Percentiles rank a stretch among this genome's conserved stretches.
phyloP scores from a whole-genome alignment of 495 filamentous ascomycete genomes.

The Xylaria castorea region DNA sequence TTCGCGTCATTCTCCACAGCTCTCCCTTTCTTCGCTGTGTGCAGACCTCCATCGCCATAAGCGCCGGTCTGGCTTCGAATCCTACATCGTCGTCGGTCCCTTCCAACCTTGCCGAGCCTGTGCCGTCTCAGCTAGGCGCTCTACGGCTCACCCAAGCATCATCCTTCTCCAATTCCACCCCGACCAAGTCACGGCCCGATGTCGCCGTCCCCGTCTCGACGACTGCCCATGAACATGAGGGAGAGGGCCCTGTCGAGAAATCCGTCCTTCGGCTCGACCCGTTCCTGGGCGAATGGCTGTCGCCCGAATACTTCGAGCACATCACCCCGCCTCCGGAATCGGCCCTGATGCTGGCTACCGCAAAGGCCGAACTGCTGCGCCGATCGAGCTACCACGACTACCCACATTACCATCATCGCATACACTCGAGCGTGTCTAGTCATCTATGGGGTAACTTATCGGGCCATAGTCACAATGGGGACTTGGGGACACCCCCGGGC shows the following conservation, averaged over 20 bases:
- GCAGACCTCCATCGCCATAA: conserved; percentile 89
- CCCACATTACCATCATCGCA: conserved; percentile 45
- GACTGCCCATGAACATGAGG: not conserved
- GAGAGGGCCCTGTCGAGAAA: conserved; percentile 47
- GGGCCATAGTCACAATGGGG: conserved; percentile 26
- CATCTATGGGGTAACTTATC: conserved; percentile 50
- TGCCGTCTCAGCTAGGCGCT: conserved; percentile 28
- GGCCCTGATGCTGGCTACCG: conserved; percentile 81
- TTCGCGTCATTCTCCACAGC: conserved; percentile 84
- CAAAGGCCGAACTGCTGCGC: conserved; percentile 83
- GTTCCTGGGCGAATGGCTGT: conserved; percentile 94
- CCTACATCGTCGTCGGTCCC: conserved; percentile 35
- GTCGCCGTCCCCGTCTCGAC: conserved; percentile 17
- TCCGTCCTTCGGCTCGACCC: conserved; percentile 81
- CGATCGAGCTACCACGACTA: conserved; percentile 67
- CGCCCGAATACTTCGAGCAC: conserved; percentile 87
- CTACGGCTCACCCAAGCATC: conserved; percentile 28
- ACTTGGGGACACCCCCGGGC: conserved; percentile 24
- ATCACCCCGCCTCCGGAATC: conserved; percentile 90
- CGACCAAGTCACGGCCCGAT: conserved; percentile 32
- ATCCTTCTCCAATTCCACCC: conserved; percentile 33
- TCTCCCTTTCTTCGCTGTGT: conserved; percentile 93
- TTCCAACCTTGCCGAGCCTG: conserved; percentile 39
- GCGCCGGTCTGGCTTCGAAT: conserved; percentile 82
- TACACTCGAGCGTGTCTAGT: conserved; percentile 36